Evolutionary conservation across 2,329 filamentous ascomycete species (phyloP), one percentile per base, ranked within the genome.

Genomic region (Berkeleyomyces rouxiae): DNA sequence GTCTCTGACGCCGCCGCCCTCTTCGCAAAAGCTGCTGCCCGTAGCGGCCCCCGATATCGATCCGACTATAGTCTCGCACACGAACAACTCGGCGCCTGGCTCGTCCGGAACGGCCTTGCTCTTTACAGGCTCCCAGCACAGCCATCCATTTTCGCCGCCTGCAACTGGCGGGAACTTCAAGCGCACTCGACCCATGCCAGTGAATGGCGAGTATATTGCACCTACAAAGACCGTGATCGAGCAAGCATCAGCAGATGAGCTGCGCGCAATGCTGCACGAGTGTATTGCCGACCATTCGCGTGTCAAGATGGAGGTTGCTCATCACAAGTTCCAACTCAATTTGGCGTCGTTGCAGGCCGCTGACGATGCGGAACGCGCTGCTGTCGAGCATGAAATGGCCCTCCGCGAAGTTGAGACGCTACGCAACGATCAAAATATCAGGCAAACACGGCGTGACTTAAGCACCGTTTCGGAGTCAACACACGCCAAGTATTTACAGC

Each of bases 361-460:
- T 58, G 90, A 95, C 68, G 86, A 90, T 39, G 82, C 89, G 7
- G 91, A 95, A 73, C 84, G 90, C 36, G 90, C 92, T 67, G 87
- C 85, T 43, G 91, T 96, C 4, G 92, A 96, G 73, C 87, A 95
- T 68, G 88, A 93, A 67, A 91, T 96, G 82, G 87, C 86, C n/a
- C 83, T 89, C 66, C 82, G 87, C 31, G 90, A 96, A 73, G 86
- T 95, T 23, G 88, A 96, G 66, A 88, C 91, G 10, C 76, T 96
- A 37, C 86, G 90, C 65, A 79, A 81, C 66, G 84, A 84, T 11
- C 87, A 93, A 70, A 82, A 87, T 70, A 81, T 83, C 60, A 81
- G 81, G 60, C 83, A 85, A 65, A 79, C 79, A 3, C 77, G 78
- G 55, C 77, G 76, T 31, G 79, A 83, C 64, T 74, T 80, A 63